Percentiles rank a stretch among this genome's conserved stretches.
These are phyloP conservation scores for Calonectria ilicicola DNA, from an alignment of 2,329 filamentous ascomycete species.

Conservation along the genomic window DNA sequence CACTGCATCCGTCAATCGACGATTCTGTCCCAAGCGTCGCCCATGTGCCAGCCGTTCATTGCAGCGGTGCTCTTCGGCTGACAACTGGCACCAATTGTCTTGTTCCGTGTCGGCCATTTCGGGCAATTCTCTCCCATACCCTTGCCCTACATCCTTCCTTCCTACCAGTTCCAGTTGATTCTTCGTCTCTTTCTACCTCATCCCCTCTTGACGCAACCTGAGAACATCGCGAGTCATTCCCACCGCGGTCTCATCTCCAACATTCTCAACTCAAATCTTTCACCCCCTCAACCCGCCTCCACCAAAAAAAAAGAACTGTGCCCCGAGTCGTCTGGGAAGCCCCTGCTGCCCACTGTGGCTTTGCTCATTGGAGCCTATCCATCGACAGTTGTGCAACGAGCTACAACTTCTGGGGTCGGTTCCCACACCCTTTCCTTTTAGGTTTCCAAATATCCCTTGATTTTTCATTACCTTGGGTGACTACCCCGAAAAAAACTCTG, in stretches of 20 bases:
- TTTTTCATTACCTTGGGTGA: neutral
- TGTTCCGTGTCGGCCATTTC: conserved; percentile 13
- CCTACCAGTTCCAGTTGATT: neutral
- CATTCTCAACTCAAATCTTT: neutral
- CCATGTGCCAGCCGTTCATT: conserved; percentile 5
- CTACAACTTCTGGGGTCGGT: conserved; percentile 21
- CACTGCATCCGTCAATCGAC: conserved; percentile 11
- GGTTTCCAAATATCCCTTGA: conserved; percentile 28
- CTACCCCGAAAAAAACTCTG: neutral
- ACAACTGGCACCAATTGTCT: conserved; percentile 26
- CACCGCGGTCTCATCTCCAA: neutral
- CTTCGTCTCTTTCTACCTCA: neutral
- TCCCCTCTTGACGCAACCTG: neutral
- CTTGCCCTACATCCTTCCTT: conserved; percentile 5
- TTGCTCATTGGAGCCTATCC: conserved; percentile 16
- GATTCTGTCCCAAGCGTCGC: conserved; percentile 8
- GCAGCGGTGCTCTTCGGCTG: conserved; percentile 6
- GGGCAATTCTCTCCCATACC: conserved; percentile 12
- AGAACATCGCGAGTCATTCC: neutral
- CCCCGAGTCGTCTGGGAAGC: neutral
- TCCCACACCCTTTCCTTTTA: conserved; percentile 19
- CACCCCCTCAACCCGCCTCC: neutral
- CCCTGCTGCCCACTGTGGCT: conserved; percentile 19
- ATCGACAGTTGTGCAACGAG: conserved; percentile 28
- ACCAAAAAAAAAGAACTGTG: conserved; percentile 3